Base-by-base conservation (phyloP, 2,329 filamentous ascomycete species). In the Clarireedia monteithiana region DNA sequence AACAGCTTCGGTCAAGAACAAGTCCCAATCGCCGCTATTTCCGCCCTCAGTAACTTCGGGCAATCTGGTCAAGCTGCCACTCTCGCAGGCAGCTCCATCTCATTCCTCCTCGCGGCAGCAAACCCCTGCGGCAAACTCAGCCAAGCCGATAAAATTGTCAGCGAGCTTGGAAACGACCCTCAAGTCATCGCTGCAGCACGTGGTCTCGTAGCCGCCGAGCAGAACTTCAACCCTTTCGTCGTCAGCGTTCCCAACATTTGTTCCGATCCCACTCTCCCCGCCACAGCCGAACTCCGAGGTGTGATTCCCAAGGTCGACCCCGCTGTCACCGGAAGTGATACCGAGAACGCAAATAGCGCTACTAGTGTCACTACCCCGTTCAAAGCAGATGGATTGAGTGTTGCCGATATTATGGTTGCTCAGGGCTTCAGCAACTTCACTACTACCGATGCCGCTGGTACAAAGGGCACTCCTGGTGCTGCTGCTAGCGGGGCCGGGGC, bases 211-310 rank as follows among this genome's bases (percentile, higher is more conserved):
- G 78, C 80, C 26, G 84, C 84, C 4, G 84, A 87, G 75, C 83
- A 86, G 71, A 88, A 88, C 77, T 86, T 86, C 74, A 88, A 88
- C 74, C 83, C 82, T 51, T 86, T 83, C 62, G 79, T 71, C 55
- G 77, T 79, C 59, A 73, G 73, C 64, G 75, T 82, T 36, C 83
- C 81, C 17, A 81, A 76, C 59, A 79, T 89, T 67, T 88, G 85
- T 71, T 77, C 74, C 39, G 82, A 88, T 60, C 72, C 83, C 2
- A 72, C 75, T 26, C 78, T 89, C 2, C 85, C 85, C 10, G 78
- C 74, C 34, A 86, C 81, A 6, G 70, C 71, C 24, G 76, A 75
- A 55, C 80, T 88, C 34, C 77, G 85, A 45, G 85, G 85, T 59
- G 83, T 89, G 56, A 75, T 86, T 4, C 84, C 85, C 26, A 74